Percentiles rank a stretch among this genome's conserved stretches.
These are phyloP conservation scores for Xerocomellus amylosporus DNA, from an alignment of 768 basidiomycete genomes.

Conservation along the genomic window DNA sequence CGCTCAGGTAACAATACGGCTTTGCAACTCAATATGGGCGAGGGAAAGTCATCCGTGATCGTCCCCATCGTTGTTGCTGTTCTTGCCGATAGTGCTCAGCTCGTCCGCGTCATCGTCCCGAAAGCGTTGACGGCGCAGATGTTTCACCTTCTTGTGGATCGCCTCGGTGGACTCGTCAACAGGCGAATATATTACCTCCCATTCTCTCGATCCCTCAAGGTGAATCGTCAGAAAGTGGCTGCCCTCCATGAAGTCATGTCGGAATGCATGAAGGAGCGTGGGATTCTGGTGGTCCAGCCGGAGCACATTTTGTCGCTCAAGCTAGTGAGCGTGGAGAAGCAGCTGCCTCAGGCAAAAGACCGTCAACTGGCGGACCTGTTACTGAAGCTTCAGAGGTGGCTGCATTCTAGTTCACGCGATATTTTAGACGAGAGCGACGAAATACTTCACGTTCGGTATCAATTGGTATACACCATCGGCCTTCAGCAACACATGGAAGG, in stretches of 20 bases:
- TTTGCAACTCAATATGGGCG: slow-evolving; percentile 58
- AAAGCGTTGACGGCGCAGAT: slow-evolving; percentile 47
- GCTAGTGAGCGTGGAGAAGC: slow-evolving; percentile 43
- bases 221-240: slow-evolving; percentile 15
- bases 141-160: slow-evolving; percentile 46
- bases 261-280: slow-evolving; percentile 38
- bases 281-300: slow-evolving; percentile 50
- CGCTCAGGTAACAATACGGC: slow-evolving; percentile 34
- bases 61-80: slow-evolving; percentile 41
- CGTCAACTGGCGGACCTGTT: slow-evolving; percentile 14
- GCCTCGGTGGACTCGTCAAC: slow-evolving; percentile 44
- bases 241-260: slow-evolving; percentile 33
- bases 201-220: slow-evolving; percentile 42
- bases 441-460: slow-evolving; percentile 36
- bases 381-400: slow-evolving; percentile 27
- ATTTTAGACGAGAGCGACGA: slow-evolving; percentile 34
- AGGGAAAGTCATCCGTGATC: slow-evolving; percentile 51
- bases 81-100: slow-evolving; percentile 42
- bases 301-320: slow-evolving; percentile 53
- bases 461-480: slow-evolving; percentile 38
- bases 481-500: slow-evolving; percentile 26
- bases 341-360: slow-evolving; percentile 6
- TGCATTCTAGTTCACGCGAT: slow-evolving; percentile 25
- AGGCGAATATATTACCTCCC: slow-evolving; percentile 49
- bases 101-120: slow-evolving; percentile 50